These are phyloP conservation scores for Xylaria palmicola DNA, from an alignment of 495 filamentous ascomycete species.

Conservation along the genomic window DNA sequence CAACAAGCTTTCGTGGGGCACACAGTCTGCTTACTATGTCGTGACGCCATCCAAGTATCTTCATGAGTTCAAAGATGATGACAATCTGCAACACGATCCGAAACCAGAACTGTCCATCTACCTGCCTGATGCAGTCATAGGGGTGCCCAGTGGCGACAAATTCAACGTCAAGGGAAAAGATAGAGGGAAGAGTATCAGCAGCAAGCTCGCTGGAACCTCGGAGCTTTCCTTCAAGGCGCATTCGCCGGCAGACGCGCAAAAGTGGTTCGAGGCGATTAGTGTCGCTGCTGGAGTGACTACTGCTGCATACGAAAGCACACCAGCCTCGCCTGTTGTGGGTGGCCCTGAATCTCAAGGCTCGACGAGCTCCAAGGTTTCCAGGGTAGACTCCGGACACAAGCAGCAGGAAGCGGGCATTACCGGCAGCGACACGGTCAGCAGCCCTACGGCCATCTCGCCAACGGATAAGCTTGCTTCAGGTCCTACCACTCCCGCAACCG, in stretches of 20 bases:
- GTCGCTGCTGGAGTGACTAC: slow-evolving; percentile 42
- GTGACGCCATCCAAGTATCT: slow-evolving; percentile 82
- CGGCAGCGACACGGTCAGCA: slow-evolving; percentile 34
- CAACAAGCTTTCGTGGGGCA: slow-evolving; percentile 71
- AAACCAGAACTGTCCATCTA: slow-evolving; percentile 84
- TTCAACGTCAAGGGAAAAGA: slow-evolving; percentile 97
- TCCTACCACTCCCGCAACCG: slow-evolving; percentile 12
- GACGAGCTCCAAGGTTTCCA: slow-evolving; percentile 15
- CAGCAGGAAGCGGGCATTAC: slow-evolving; percentile 41
- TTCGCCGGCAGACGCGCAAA: slow-evolving; percentile 68
- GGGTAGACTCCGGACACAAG: slow-evolving; percentile 28
- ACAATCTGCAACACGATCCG: slow-evolving; percentile 79
- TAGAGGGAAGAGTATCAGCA: slow-evolving; percentile 48
- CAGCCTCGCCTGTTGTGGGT: slow-evolving; percentile 20
- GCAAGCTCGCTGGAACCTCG: slow-evolving; percentile 51
- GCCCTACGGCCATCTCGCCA: slow-evolving; percentile 34
- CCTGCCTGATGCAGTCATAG: slow-evolving; percentile 84
- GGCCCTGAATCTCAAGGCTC: slow-evolving; percentile 14
- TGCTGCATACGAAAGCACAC: slow-evolving; percentile 27
- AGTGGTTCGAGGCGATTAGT: slow-evolving; percentile 76
- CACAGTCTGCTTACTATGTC: slow-evolving; percentile 81
- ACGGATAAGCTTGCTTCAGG: slow-evolving; percentile 21
- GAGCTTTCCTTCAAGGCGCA: slow-evolving; percentile 65
- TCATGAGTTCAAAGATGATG: slow-evolving; percentile 94
- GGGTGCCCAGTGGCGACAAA: slow-evolving; percentile 71